Evolutionary conservation across 345 rosid genomes (phyloP), one percentile per base, ranked within the genome.

Genomic region (Pistacia atlantica): DNA sequence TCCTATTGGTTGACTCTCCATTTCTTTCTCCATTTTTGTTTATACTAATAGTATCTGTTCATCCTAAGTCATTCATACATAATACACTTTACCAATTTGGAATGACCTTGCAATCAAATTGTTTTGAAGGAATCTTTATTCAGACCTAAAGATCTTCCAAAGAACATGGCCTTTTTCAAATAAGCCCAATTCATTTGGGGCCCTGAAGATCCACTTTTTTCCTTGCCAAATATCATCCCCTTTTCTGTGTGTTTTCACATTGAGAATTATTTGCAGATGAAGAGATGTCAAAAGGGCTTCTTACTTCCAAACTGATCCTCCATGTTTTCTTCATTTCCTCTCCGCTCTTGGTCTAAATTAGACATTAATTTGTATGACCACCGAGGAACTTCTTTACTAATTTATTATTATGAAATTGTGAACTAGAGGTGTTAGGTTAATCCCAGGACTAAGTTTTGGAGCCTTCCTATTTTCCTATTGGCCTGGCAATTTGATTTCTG

Each of bases 111-210:
- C 7, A 16, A 60, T 46, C 62, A 60, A 52, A 58, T 60, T 61
- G 45, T 45, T 64, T 65, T 74, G 64, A 20, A 65, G 71, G 67
- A 61, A 65, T n/a, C 33, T 65, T 38, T 37, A 14, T 73, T 65
- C 62, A 20, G 25, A n/a, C 46, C 8, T 42, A 6, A 42, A 1
- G 9, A 42, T 42, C 8, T 42, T 42, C 46, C 9, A 42, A 42
- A 42, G 46, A 42, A 42, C 46, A 42, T 5, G 6, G 46, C 8
- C 8, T 42, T 8, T 42, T 42, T 42, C 10, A 42, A 42, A 7
- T 42, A 42, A 42, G 46, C 46, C 46, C 9, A 42, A 5, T 42
- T 7, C 42, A 38, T 42, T 42, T 5, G 46, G 46, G 46, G 1
- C 0, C 1, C 46, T 42, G 46, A 42, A 42, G 1, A 1, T 42